Percentiles rank a stretch among this genome's conserved stretches.
Conservation (phyloP, 805 yeast species). For the Isabelozyma heimii region DNA sequence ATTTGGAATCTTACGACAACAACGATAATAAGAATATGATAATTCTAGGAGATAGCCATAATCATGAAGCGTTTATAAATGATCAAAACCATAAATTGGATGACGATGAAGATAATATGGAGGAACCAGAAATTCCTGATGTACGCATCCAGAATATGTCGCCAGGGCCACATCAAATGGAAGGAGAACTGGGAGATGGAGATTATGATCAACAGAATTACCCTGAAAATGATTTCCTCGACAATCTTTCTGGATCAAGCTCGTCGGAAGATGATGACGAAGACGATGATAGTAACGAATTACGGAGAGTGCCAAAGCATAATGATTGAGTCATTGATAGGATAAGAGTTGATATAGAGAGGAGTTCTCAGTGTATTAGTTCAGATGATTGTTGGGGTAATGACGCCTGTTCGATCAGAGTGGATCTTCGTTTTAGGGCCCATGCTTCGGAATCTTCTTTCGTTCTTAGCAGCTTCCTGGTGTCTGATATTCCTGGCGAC, state of each 20-base stretch:
- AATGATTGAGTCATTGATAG: slow-evolving; percentile 12
- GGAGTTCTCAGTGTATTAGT: too few relatives aligned
- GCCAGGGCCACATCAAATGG: slow-evolving; percentile 21
- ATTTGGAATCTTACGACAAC: slow-evolving; percentile 32
- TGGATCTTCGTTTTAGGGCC: too few relatives aligned
- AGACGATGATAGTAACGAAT: slow-evolving; percentile 27
- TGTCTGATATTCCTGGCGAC: background rate
- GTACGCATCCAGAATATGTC: slow-evolving; percentile 29
- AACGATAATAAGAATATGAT: slow-evolving; percentile 20
- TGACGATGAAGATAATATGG: slow-evolving; percentile 19
- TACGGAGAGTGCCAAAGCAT: slow-evolving; percentile 43
- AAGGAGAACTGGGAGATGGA: slow-evolving; percentile 21
- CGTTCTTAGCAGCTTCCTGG: too few relatives aligned
- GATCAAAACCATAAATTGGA: slow-evolving; percentile 12
- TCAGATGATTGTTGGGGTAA: background rate
- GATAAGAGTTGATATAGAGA: too few relatives aligned
- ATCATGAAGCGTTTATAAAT: slow-evolving; percentile 30
- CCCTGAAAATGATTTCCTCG: slow-evolving; percentile 31
- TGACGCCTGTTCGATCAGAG: too few relatives aligned
- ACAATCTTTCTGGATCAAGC: slow-evolving; percentile 42
- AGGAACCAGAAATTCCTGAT: slow-evolving; percentile 14
- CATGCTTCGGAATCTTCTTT: too few relatives aligned
- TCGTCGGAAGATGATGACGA: slow-evolving; percentile 29
- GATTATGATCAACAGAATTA: slow-evolving; percentile 7
- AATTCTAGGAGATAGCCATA: slow-evolving; percentile 33